Evolutionary conservation across 805 yeast species (phyloP).

Genomic region (Scheffersomyces lignosus): DNA sequence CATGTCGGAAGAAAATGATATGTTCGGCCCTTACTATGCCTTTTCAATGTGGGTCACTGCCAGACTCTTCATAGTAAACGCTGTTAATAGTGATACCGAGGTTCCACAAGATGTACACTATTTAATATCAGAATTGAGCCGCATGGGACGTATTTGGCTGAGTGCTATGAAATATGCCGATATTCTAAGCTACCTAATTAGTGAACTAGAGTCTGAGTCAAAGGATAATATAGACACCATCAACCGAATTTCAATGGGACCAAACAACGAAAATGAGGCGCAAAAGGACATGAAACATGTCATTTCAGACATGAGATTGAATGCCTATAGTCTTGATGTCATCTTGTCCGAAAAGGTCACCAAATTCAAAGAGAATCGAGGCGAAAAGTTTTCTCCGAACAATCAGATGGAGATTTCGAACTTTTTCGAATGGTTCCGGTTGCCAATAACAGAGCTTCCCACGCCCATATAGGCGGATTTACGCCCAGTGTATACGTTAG

Average conservation of each 20-base stretch:
- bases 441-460: conserved; percentile 9
- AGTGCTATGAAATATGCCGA: conserved; percentile 16
- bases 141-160: conserved; percentile 14
- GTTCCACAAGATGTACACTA: conserved; percentile 11
- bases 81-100: conserved; percentile 6
- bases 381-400: conserved; percentile 8
- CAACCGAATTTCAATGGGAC: conserved; percentile 1
- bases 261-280: conserved; percentile 2
- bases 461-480: neutral
- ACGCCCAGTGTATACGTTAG: too few species aligned
- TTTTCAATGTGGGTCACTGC: conserved; percentile 18
- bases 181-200: conserved; percentile 14
- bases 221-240: neutral
- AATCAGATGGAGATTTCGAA: neutral
- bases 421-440: conserved; percentile 16
- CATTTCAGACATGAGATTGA: conserved; percentile 15
- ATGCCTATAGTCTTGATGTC: conserved; percentile 14
- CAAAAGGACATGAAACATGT: conserved; percentile 12
- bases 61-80: conserved; percentile 13
- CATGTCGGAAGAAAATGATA: conserved; percentile 5
- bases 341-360: conserved; percentile 14
- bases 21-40: conserved; percentile 17
- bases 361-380: conserved; percentile 8
- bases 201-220: neutral
- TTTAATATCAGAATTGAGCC: conserved; percentile 7